These are phyloP conservation scores for Colletotrichum graminicola DNA, from an alignment of 2,329 filamentous ascomycete genomes.

Conservation along the genomic window DNA sequence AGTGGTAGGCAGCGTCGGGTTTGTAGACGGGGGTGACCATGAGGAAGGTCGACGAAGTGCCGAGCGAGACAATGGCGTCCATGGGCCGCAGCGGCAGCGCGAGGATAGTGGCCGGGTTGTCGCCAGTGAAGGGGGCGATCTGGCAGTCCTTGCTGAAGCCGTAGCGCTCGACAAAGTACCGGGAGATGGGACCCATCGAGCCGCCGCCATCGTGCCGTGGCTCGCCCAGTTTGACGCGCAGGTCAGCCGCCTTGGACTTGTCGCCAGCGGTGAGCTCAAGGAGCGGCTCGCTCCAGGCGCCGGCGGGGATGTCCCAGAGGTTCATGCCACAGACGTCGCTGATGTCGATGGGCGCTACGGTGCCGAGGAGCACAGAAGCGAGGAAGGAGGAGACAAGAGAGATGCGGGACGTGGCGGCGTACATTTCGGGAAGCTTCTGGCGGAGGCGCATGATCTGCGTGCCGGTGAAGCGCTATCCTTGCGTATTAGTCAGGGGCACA, in stretches of 20 bases:
- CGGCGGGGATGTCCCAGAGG: constrained; percentile 87
- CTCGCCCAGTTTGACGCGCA: constrained; percentile 83
- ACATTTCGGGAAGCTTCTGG: constrained; percentile 83
- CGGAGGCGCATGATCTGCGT: constrained; percentile 93
- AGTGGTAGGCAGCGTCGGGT: constrained; percentile 92
- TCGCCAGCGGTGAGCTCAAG: constrained; percentile 80
- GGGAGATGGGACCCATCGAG: constrained; percentile 79
- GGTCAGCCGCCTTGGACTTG: constrained; percentile 65
- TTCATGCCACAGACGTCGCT: constrained; percentile 98
- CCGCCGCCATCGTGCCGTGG: constrained; percentile 85
- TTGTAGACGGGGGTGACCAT: constrained; percentile 96
- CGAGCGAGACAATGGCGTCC: constrained; percentile 94
- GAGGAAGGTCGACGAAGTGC: constrained; percentile 95
- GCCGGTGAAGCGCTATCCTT: constrained; percentile 87
- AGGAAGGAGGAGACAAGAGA: constrained; percentile 96
- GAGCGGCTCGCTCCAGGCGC: constrained; percentile 80
- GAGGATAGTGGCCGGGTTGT: constrained; percentile 96
- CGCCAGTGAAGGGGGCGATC: constrained; percentile 90
- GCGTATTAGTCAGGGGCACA: constrained; percentile 27
- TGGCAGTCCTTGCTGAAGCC: constrained; percentile 81
- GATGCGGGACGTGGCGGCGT: constrained; percentile 84
- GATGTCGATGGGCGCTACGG: constrained; percentile 90
- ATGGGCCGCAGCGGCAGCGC: constrained; percentile 87
- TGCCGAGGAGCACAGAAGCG: constrained; percentile 88
- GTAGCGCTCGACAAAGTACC: constrained; percentile 84